Base-by-base conservation (phyloP, 169 alveolate species). In the Theileria orientalis region DNA sequence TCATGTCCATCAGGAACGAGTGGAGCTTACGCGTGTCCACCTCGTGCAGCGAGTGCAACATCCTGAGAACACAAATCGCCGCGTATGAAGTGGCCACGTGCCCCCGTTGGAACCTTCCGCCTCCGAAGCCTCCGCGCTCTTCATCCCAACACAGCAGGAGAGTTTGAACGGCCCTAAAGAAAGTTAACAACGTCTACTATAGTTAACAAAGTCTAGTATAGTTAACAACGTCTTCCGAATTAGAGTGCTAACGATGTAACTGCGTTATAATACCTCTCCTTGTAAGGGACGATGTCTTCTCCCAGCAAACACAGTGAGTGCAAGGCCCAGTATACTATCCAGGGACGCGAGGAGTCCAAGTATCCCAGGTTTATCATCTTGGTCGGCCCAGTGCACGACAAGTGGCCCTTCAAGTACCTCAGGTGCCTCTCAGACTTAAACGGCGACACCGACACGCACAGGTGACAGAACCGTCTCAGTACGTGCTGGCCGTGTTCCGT, bases 11-110 rank as follows among this genome's bases (percentile, higher is more conserved):
- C 33, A 97, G 85, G 78, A 94, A 97, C 23, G 90, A 69, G 71
- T 92, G 86, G 92, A 96, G 84, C 76, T 91, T 94, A 49, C 87
- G 61, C 40, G 87, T 84, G 79, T 97, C 98, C 47, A 90, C 88
- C 73, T 84, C 90, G 19, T 95, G 93, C 84, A 93, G 92, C 41
- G 90, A 91, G 64, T 83, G 74, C 14, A 83, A 70, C 86, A 82
- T 86, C 51, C 80, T 86, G 57, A 85, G 79, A 63, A 76, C 72
- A n/a, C 93, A 86, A 0, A 95, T 73, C 2, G 98, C 94, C n/a
- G 97, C 95, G 83, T 95, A 96, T 0, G 97, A 93, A 16, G 97
- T 90, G 29, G 97, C 98, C 54, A 96, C 49, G 69, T 96, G 97
- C 11, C 96, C 94, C 44, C 79, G 82, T 54, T 93, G 96, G 64